phyloP scores from a whole-genome alignment of 2,329 filamentous ascomycete genomes.

The Tothia fuscella region DNA sequence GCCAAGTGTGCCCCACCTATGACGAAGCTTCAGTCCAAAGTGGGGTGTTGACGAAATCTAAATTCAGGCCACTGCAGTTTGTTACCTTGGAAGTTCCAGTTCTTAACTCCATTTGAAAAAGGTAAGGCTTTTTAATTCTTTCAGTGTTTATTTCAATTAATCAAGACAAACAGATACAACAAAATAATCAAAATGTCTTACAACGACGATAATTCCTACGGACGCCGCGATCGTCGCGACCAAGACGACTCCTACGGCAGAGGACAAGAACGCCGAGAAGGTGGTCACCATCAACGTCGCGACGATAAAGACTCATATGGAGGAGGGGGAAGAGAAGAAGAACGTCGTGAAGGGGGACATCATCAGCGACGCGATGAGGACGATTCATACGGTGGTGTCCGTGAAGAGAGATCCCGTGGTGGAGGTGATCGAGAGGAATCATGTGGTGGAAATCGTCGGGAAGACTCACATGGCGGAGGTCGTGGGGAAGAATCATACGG shows the following conservation, averaged over 20 bases:
- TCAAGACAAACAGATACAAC: neutral
- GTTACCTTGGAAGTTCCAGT: no score
- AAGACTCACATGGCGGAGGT: slow-evolving; percentile 12
- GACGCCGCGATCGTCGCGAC: neutral
- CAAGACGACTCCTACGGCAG: slow-evolving; percentile 10
- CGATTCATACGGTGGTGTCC: neutral
- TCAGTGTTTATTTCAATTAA: neutral
- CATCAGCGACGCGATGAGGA: neutral
- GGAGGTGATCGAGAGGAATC: neutral
- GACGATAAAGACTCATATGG: neutral
- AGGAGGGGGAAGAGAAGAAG: neutral
- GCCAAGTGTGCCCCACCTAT: no score
- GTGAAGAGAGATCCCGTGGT: neutral
- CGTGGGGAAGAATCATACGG: slow-evolving; percentile 15
- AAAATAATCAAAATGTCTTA: slow-evolving; percentile 23
- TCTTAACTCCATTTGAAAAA: no score
- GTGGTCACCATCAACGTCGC: neutral
- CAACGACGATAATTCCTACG: slow-evolving; percentile 17
- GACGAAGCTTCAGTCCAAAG: no score
- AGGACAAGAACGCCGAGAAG: slow-evolving; percentile 8
- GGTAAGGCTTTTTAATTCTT: neutral
- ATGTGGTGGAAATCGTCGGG: slow-evolving; percentile 4
- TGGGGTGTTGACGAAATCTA: no score
- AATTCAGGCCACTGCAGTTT: no score
- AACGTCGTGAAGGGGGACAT: slow-evolving; percentile 1